Conservation (phyloP, 805 yeast genomes). For the Barnettozyma populi region DNA sequence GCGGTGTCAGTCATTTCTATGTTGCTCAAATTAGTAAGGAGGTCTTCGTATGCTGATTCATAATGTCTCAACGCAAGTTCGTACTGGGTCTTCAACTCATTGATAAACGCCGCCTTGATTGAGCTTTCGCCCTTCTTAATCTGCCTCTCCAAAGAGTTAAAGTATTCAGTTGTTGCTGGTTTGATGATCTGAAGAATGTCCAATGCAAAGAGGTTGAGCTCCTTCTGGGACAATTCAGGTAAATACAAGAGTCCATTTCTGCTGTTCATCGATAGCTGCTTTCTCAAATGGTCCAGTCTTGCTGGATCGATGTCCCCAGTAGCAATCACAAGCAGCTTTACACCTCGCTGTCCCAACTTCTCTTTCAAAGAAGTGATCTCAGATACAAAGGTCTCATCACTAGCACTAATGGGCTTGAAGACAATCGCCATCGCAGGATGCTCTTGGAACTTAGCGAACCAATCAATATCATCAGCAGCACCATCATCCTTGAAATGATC, state of each 20-base stretch:
- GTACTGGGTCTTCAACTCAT: conserved; percentile 42
- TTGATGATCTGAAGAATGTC: conserved; percentile 34
- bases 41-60: conserved; percentile 49
- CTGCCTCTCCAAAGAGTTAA: conserved; percentile 34
- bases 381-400: conserved; percentile 30
- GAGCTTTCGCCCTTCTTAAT: conserved; percentile 33
- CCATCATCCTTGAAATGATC: neutral
- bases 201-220: conserved; percentile 34
- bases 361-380: conserved; percentile 33
- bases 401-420: conserved; percentile 17
- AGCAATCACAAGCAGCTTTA: conserved; percentile 28
- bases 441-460: conserved; percentile 50
- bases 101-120: conserved; percentile 43
- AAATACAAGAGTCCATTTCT: conserved; percentile 39
- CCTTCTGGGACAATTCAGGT: conserved; percentile 31
- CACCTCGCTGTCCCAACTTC: conserved; percentile 26
- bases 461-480: conserved; percentile 25
- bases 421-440: conserved; percentile 44
- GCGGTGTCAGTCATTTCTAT: conserved; percentile 3
- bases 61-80: conserved; percentile 46
- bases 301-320: conserved; percentile 24
- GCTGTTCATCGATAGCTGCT: conserved; percentile 38
- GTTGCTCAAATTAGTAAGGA: conserved; percentile 34
- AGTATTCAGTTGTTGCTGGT: conserved; percentile 41
- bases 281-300: conserved; percentile 33